phyloP scores from a whole-genome alignment of 208 protist genomes.

The Crithidia expoeki region DNA sequence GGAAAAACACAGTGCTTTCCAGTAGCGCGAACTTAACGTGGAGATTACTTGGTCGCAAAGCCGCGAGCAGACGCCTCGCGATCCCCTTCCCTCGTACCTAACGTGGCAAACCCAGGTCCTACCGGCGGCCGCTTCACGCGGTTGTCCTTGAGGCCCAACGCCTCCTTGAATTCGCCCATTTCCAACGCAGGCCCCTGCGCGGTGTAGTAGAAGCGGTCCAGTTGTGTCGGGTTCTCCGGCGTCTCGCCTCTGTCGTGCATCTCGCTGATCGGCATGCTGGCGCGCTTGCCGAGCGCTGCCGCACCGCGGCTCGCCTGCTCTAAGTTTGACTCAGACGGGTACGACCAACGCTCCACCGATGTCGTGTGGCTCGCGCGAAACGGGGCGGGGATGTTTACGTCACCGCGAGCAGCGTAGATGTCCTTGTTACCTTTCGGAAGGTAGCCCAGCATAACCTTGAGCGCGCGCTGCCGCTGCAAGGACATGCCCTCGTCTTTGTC shows the following conservation, averaged over 20 bases:
- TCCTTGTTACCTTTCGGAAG: conserved; percentile 88
- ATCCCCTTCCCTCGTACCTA: conserved; percentile 43
- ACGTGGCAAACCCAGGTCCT: conserved; percentile 72
- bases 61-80: conserved; percentile 1
- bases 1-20: not conserved
- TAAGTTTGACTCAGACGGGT: conserved; percentile 81
- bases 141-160: conserved; percentile 88
- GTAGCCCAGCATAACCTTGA: conserved; percentile 90
- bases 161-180: conserved; percentile 87
- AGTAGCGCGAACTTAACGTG: no score
- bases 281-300: conserved; percentile 78
- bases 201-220: conserved; percentile 87
- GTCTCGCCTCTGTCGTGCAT: conserved; percentile 90
- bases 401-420: conserved; percentile 83
- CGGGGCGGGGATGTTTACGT: conserved; percentile 79
- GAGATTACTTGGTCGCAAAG: conserved; percentile 35
- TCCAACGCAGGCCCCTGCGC: conserved; percentile 80
- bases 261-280: conserved; percentile 82
- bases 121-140: conserved; percentile 53
- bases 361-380: conserved; percentile 87
- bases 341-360: conserved; percentile 68
- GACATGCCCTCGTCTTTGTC: conserved; percentile 89
- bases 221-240: conserved; percentile 72
- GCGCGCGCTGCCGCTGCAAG: conserved; percentile 80
- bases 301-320: conserved; percentile 84